phyloP scores from a whole-genome alignment of 495 filamentous ascomycete species.

The Aspergillus cavernicola region DNA sequence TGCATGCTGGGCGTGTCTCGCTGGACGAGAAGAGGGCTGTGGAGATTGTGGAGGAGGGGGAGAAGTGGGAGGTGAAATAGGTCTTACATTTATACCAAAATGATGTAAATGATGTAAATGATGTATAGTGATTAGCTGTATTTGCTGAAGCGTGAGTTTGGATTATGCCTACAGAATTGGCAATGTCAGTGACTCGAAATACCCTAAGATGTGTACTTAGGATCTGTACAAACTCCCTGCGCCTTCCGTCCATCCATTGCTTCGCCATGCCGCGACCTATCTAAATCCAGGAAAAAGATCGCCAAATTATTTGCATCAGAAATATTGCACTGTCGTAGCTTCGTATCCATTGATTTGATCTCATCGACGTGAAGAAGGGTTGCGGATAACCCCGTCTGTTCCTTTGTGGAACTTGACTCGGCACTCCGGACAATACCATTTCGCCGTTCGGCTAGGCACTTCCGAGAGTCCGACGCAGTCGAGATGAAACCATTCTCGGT shows the following conservation, averaged over 20 bases:
- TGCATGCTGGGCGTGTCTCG: slow-evolving; percentile 78
- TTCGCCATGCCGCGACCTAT: slow-evolving; percentile 13
- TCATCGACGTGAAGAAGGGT: slow-evolving; percentile 33
- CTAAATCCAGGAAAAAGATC: slow-evolving; percentile 4
- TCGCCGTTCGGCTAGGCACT: slow-evolving; percentile 70
- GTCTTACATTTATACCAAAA: background rate
- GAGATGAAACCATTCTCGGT: slow-evolving; percentile 89
- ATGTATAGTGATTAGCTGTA: too few relatives aligned
- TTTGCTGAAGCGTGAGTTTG: background rate
- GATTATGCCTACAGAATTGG: background rate
- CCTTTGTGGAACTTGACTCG: slow-evolving; percentile 60
- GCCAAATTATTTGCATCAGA: slow-evolving; percentile 1
- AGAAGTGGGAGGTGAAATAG: slow-evolving; percentile 61
- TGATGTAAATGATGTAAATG: too few relatives aligned
- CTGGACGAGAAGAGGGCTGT: slow-evolving; percentile 78
- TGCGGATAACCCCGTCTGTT: slow-evolving; percentile 38
- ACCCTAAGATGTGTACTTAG: too few relatives aligned
- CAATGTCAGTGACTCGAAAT: background rate
- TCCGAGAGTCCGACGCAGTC: slow-evolving; percentile 77
- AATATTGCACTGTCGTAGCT: slow-evolving; percentile 23
- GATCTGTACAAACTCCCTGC: slow-evolving; percentile 14
- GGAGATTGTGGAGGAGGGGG: slow-evolving; percentile 61
- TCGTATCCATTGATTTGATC: slow-evolving; percentile 22
- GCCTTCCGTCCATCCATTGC: slow-evolving; percentile 5
- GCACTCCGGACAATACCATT: slow-evolving; percentile 96